phyloP scores from a whole-genome alignment of 306 rosid species.

The Lathyrus tuberosus region DNA sequence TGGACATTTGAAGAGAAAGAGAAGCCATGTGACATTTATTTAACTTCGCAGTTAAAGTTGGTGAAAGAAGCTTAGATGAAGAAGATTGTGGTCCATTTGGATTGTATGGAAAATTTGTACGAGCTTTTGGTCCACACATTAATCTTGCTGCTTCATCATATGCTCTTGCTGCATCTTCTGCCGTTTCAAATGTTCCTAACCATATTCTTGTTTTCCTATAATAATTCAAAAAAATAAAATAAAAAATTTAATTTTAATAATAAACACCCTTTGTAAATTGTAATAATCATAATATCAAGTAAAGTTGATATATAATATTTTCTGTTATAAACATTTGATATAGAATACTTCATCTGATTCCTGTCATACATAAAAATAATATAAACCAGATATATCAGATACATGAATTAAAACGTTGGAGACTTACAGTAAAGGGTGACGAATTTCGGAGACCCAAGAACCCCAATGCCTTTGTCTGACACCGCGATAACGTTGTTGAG shows the following conservation, averaged over 20 bases:
- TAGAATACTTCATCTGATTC: no score
- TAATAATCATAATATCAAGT: no score
- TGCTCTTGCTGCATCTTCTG: constrained; percentile 90
- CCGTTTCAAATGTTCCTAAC: constrained; percentile 86
- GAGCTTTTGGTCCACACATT: constrained; percentile 78
- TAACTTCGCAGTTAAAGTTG: constrained; percentile 64
- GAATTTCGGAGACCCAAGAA: constrained; percentile 92
- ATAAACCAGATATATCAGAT: no score
- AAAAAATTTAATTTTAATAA: no score
- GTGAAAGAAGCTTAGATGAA: constrained; percentile 62
- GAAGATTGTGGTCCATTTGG: constrained; percentile 59
- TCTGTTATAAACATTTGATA: no score
- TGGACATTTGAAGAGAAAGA: constrained; percentile 70
- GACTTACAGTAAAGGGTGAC: constrained; percentile 60
- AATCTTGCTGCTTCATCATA: constrained; percentile 88
- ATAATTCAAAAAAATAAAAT: not conserved
- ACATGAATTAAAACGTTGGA: no score
- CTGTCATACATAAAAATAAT: no score
- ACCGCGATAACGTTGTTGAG: constrained; percentile 76
- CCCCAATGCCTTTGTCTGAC: constrained; percentile 90
- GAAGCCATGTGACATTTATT: constrained; percentile 80
- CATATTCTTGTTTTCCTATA: constrained; percentile 79
- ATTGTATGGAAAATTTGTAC: constrained; percentile 67
- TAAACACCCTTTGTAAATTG: no score
- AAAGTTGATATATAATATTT: not conserved